Conservation (phyloP, 192 early-diverging fungal species). For the Coemansia asiatica region DNA sequence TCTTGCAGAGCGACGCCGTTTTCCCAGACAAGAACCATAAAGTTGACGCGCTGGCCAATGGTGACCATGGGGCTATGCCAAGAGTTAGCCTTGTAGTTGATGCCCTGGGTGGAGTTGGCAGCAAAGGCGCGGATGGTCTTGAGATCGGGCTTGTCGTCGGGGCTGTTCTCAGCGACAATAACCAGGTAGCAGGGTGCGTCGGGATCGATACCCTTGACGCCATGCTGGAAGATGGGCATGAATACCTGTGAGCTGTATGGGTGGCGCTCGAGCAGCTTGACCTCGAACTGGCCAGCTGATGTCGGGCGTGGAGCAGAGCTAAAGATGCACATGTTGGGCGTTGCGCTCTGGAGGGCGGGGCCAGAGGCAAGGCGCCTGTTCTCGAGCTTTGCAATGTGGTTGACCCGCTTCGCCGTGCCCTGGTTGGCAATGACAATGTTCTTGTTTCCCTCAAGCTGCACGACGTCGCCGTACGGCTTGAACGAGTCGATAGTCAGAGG, state of each 20-base stretch:
- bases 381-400: conserved; percentile 63
- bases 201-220: conserved; percentile 21
- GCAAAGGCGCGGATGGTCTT: conserved; percentile 73
- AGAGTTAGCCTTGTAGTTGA: conserved; percentile 77
- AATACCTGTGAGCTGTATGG: conserved; percentile 82
- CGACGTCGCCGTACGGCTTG: conserved; percentile 73
- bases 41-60: conserved; percentile 63
- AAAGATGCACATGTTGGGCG: conserved; percentile 74
- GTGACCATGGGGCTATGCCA: conserved; percentile 94
- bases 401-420: conserved; percentile 72
- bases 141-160: conserved; percentile 70
- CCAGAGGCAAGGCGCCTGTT: conserved; percentile 49
- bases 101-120: conserved; percentile 68
- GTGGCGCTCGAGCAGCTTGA: conserved; percentile 82
- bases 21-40: conserved; percentile 79
- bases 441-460: conserved; percentile 58
- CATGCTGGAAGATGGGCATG: conserved; percentile 66
- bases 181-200: conserved; percentile 65
- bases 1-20: conserved; percentile 71
- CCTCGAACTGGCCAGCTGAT: conserved; percentile 53
- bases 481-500: conserved; percentile 69
- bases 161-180: conserved; percentile 75
- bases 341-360: conserved; percentile 34
- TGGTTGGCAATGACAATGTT: conserved; percentile 65
- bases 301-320: conserved; percentile 48